Conservation (phyloP, 371 early-diverging fungal genomes). For the Circinella umbellata region DNA sequence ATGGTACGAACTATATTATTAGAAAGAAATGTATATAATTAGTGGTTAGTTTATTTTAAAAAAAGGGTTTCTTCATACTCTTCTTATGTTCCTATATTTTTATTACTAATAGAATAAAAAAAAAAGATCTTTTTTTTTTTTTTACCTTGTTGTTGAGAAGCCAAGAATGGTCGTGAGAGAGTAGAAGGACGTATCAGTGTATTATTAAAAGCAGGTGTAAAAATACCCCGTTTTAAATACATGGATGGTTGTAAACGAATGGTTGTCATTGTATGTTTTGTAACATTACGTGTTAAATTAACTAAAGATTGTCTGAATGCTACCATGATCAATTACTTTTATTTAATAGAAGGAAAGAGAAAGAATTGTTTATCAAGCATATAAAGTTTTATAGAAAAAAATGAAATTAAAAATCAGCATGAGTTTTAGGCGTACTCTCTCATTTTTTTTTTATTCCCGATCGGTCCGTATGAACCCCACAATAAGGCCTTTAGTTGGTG, state of each 20-base stretch:
- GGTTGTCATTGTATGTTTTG: not conserved
- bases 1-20: slow-evolving; percentile 66
- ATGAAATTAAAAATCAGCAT: too few species aligned
- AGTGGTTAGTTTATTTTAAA: not conserved
- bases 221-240: not conserved
- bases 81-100: too few species aligned
- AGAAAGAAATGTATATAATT: not conserved
- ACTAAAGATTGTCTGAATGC: not conserved
- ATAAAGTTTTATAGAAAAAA: too few species aligned
- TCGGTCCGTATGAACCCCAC: too few species aligned
- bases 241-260: not conserved
- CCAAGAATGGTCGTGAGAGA: not conserved
- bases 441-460: too few species aligned
- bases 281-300: not conserved
- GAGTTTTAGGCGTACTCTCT: too few species aligned
- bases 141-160: slow-evolving; percentile 6
- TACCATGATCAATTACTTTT: not conserved
- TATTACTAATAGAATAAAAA: not conserved
- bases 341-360: too few species aligned
- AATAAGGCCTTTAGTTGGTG: too few species aligned
- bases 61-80: too few species aligned
- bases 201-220: not conserved
- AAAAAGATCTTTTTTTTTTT: not conserved
- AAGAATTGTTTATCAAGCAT: too few species aligned
- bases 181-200: not conserved